phyloP scores from a whole-genome alignment of 2,329 filamentous ascomycete species.

The Thermothelomyces thermophilus region DNA sequence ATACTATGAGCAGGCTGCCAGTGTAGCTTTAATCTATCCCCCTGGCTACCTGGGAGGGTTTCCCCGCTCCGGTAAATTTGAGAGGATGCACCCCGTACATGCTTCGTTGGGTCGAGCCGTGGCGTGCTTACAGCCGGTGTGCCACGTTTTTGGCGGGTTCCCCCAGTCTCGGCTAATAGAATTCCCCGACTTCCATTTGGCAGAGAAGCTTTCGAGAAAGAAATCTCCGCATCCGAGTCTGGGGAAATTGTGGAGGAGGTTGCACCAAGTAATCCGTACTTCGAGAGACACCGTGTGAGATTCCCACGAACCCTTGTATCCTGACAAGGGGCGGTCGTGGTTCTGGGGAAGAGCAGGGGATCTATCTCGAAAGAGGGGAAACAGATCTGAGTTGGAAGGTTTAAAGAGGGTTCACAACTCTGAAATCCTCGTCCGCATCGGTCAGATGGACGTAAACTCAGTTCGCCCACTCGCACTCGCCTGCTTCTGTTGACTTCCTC shows the following conservation, averaged over 20 bases:
- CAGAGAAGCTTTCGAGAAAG: not conserved
- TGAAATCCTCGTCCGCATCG: not conserved
- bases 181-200: not conserved
- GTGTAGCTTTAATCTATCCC: constrained; percentile 6
- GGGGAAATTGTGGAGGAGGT: constrained; percentile 19
- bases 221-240: constrained; percentile 18
- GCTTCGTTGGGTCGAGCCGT: constrained; percentile 16
- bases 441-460: too few species aligned
- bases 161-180: constrained; percentile 17
- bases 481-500: not conserved
- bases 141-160: not conserved
- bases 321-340: not conserved
- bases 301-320: not conserved
- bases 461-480: not conserved
- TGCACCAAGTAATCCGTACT: too few species aligned
- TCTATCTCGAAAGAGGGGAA: not conserved
- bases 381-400: not conserved
- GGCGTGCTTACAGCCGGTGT: constrained; percentile 3
- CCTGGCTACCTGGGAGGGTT: constrained; percentile 5
- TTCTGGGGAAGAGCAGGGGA: not conserved
- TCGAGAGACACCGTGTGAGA: too few species aligned
- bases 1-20: constrained; percentile 1
- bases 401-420: constrained; percentile 2
- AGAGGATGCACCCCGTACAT: constrained; percentile 6
- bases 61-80: constrained; percentile 11